phyloP scores from a whole-genome alignment of 768 basidiomycete species.

The Megacollybia marginata region DNA sequence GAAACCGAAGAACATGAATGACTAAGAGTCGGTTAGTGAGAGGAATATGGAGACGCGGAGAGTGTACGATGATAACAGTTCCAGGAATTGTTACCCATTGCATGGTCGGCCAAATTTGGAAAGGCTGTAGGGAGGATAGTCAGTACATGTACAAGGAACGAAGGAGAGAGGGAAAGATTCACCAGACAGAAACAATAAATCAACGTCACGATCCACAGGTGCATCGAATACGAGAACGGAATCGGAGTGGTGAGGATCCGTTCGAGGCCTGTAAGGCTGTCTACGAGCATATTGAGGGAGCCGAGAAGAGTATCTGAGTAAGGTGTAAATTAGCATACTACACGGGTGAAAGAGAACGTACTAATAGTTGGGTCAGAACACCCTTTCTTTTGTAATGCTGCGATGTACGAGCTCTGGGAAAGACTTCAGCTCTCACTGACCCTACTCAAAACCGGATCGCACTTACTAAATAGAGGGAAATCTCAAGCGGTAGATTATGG shows the following conservation, averaged over 20 bases:
- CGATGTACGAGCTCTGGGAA: conserved; percentile 59
- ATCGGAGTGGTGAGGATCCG: conserved; percentile 72
- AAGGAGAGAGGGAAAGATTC: conserved; percentile 10
- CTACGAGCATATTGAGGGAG: conserved; percentile 49
- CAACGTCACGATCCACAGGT: conserved; percentile 59
- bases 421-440: background rate
- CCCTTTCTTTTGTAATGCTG: conserved; percentile 51
- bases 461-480: conserved; percentile 59
- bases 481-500: conserved; percentile 63
- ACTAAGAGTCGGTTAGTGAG: conserved; percentile 28
- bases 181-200: conserved; percentile 59
- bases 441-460: background rate
- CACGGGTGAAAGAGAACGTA: conserved; percentile 27
- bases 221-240: conserved; percentile 65
- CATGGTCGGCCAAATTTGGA: conserved; percentile 51
- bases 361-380: conserved; percentile 52
- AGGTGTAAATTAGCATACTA: no score
- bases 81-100: conserved; percentile 61
- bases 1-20: conserved; percentile 70
- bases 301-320: conserved; percentile 37
- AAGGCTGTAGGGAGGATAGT: conserved; percentile 39
- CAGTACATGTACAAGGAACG: conserved; percentile 3
- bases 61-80: conserved; percentile 41
- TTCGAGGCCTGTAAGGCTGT: conserved; percentile 63
- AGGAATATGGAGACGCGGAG: background rate